Conservation (phyloP, 495 filamentous ascomycete genomes). For the Penicillium dipodomyicola region DNA sequence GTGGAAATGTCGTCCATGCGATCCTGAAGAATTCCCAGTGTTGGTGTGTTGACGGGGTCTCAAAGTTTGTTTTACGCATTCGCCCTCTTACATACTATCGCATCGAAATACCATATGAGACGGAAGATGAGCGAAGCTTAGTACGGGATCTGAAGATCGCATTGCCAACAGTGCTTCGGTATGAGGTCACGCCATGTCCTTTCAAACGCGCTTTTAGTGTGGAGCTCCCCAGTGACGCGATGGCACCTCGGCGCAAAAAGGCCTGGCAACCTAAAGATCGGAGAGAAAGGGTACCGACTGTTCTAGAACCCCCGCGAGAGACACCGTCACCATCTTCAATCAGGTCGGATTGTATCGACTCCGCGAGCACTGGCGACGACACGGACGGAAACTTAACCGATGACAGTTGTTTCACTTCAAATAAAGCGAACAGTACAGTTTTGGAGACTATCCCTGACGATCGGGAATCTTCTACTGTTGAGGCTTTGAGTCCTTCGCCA, state of each 20-base stretch:
- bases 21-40: slow-evolving; percentile 86
- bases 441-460: slow-evolving; percentile 31
- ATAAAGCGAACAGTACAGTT: slow-evolving; percentile 27
- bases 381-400: slow-evolving; percentile 43
- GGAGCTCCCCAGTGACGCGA: slow-evolving; percentile 66
- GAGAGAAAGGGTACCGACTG: slow-evolving; percentile 39
- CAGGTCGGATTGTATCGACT: slow-evolving; percentile 26
- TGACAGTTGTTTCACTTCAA: slow-evolving; percentile 32
- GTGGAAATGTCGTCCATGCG: slow-evolving; percentile 72
- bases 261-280: slow-evolving; percentile 66
- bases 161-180: slow-evolving; percentile 69
- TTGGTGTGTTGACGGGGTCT: slow-evolving; percentile 86
- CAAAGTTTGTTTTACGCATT: slow-evolving; percentile 79
- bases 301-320: slow-evolving; percentile 5
- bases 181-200: slow-evolving; percentile 84
- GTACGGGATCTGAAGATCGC: slow-evolving; percentile 65
- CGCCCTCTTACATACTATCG: slow-evolving; percentile 79
- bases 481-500: slow-evolving; percentile 19
- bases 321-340: slow-evolving; percentile 7
- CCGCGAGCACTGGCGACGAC: slow-evolving; percentile 36
- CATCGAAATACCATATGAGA: slow-evolving; percentile 72
- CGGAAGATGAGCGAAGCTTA: slow-evolving; percentile 55
- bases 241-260: slow-evolving; percentile 62
- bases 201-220: slow-evolving; percentile 76
- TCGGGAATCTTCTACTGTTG: slow-evolving; percentile 19